Evolutionary conservation across 140 eudicot species (phyloP).

Genomic region (Oenanthe javanica): DNA sequence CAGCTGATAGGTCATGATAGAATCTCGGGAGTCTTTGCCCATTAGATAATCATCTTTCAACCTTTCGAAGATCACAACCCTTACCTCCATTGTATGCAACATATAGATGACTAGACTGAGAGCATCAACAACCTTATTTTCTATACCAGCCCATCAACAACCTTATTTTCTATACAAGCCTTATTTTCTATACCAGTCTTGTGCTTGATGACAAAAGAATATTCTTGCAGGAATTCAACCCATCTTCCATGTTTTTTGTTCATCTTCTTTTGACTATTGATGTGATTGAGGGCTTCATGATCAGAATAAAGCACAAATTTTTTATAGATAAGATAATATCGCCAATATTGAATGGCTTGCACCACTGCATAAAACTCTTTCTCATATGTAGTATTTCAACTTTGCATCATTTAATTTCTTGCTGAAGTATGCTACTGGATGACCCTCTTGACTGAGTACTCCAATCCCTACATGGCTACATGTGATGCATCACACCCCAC

Average conservation of each 20-base stretch:
- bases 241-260: background rate
- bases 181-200: background rate
- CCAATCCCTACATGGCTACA: background rate
- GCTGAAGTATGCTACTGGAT: background rate
- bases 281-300: background rate
- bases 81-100: background rate
- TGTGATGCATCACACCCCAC: background rate
- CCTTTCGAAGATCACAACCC: background rate
- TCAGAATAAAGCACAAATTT: background rate
- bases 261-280: background rate
- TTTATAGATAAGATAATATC: background rate
- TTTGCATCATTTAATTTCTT: background rate
- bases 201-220: background rate
- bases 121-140: background rate
- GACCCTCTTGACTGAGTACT: background rate
- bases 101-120: background rate
- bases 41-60: background rate
- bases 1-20: background rate
- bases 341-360: background rate
- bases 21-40: background rate
- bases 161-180: background rate
- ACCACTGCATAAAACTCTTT: background rate
- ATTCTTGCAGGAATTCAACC: background rate
- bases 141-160: no score
- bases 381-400: background rate